Percentiles rank a stretch among this genome's conserved stretches.
Conservation (phyloP, 805 yeast genomes). For the Ogataea pini region DNA sequence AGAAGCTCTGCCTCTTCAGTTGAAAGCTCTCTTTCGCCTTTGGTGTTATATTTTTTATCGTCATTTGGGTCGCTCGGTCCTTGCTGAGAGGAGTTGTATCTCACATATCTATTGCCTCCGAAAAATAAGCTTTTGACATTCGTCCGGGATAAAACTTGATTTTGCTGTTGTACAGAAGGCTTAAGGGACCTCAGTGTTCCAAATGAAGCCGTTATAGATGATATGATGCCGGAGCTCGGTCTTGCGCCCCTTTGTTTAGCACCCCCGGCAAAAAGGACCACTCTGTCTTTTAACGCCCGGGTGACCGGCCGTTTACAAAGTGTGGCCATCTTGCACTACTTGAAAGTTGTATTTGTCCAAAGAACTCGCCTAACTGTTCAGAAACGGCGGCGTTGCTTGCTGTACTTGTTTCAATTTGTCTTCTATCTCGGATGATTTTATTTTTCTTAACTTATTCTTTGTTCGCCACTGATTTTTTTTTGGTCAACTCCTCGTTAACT, state of each 20-base stretch:
- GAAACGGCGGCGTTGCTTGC: not conserved
- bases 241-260: not conserved
- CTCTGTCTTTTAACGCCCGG: slow-evolving; percentile 1
- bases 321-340: not conserved
- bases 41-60: slow-evolving; percentile 22
- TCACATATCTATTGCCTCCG: slow-evolving; percentile 5
- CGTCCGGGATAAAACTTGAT: not conserved
- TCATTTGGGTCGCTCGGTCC: slow-evolving; percentile 2
- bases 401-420: not conserved
- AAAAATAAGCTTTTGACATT: not conserved
- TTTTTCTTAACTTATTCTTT: not conserved
- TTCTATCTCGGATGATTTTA: not conserved
- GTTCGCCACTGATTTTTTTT: not conserved
- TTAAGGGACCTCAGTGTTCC: not conserved
- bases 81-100: slow-evolving; percentile 18
- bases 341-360: not conserved
- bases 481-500: not conserved
- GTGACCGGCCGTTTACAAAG: slow-evolving; percentile 3
- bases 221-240: not conserved
- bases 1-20: slow-evolving; percentile 32
- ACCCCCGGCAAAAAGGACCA: not conserved
- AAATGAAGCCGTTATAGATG: not conserved
- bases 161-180: not conserved
- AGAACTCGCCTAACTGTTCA: not conserved
- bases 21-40: slow-evolving; percentile 30